Evolutionary conservation across 257 asterid species (phyloP).

Genomic region (Plantago ovata): DNA sequence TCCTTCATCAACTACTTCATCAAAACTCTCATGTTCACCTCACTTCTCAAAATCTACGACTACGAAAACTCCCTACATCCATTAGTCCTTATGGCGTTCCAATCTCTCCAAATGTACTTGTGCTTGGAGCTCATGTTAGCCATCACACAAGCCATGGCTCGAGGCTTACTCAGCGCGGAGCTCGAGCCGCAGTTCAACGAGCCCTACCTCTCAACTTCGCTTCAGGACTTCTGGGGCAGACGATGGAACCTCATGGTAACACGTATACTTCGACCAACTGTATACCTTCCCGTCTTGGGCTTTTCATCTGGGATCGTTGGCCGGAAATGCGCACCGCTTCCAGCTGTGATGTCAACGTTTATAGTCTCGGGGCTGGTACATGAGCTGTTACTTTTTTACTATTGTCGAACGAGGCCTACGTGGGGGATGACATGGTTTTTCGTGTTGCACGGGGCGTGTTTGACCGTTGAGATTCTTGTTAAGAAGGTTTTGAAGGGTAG

Average conservation of each 20-base stretch:
- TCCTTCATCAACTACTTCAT: conserved; percentile 30
- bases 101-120: conserved; percentile 34
- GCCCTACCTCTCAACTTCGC: conserved; percentile 67
- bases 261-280: conserved; percentile 35
- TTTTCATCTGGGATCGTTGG: conserved; percentile 17
- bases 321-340: conserved; percentile 26
- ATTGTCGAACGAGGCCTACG: conserved; percentile 52
- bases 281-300: no score
- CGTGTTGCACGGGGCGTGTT: conserved; percentile 52
- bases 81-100: conserved; percentile 25
- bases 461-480: conserved; percentile 35
- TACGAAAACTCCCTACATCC: conserved; percentile 28
- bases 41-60: conserved; percentile 37
- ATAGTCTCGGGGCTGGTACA: conserved; percentile 53
- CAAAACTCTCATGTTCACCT: conserved; percentile 42
- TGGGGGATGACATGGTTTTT: conserved; percentile 63
- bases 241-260: conserved; percentile 74
- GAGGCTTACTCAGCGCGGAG: conserved; percentile 44
- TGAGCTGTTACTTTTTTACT: conserved; percentile 70
- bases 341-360: conserved; percentile 47
- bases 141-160: conserved; percentile 35
- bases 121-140: conserved; percentile 38
- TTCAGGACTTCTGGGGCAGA: conserved; percentile 76
- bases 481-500: conserved; percentile 44
- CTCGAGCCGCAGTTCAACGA: conserved; percentile 64